Conservation (phyloP, 2,329 filamentous ascomycete genomes). For the Basipetospora sp. region DNA sequence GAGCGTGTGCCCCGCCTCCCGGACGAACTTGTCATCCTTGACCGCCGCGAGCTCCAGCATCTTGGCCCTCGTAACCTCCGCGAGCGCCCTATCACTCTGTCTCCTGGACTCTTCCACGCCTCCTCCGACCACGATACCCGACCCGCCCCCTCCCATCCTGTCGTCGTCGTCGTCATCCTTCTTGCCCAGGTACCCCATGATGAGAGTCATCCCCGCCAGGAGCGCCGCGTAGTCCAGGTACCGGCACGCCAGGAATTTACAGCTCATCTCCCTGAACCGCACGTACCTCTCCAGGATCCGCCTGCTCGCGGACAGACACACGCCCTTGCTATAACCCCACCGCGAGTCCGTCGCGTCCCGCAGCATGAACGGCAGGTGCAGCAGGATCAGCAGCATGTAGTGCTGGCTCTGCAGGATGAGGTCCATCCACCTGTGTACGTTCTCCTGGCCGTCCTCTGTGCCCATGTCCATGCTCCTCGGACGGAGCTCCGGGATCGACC, state of each 20-base stretch:
- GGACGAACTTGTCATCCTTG: conserved; percentile 26
- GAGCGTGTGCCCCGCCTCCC: conserved; percentile 29
- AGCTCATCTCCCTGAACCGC: conserved; percentile 27
- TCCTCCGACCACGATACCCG: conserved; percentile 8
- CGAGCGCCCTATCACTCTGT: conserved; percentile 22
- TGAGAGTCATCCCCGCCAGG: conserved; percentile 34
- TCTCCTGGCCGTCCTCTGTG: conserved; percentile 28
- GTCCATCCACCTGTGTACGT: conserved; percentile 9
- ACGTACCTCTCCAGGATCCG: conserved; percentile 34
- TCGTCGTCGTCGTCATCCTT: conserved; percentile 1
- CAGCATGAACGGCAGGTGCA: conserved; percentile 42
- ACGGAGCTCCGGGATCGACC: conserved; percentile 24
- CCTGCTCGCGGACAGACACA: conserved; percentile 34
- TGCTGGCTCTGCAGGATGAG: conserved; percentile 35
- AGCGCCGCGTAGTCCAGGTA: conserved; percentile 38
- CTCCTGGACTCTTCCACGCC: conserved; percentile 15
- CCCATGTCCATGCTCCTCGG: conserved; percentile 25
- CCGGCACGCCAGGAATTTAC: conserved; percentile 26
- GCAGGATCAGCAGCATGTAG: conserved; percentile 33
- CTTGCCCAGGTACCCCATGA: conserved; percentile 34
- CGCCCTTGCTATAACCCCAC: conserved; percentile 32
- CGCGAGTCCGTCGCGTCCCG: conserved; percentile 21
- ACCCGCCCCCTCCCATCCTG: neutral
- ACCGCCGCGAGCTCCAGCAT: conserved; percentile 24
- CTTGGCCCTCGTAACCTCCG: conserved; percentile 21